Percentiles rank a stretch among this genome's conserved stretches.
These are phyloP conservation scores for Solanum etuberosum DNA, from an alignment of 257 asterid genomes.

Conservation along the genomic window DNA sequence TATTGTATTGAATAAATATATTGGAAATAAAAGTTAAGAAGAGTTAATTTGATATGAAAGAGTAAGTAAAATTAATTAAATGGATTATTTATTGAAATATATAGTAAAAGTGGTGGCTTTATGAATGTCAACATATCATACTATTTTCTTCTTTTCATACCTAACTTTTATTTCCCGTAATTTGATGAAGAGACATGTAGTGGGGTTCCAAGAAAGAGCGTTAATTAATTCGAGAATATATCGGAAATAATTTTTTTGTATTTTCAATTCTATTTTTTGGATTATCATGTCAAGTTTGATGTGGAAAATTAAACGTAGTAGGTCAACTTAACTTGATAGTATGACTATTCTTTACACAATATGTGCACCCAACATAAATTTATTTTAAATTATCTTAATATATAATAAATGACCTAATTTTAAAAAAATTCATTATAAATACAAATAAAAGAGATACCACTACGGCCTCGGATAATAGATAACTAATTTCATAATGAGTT, in stretches of 20 bases:
- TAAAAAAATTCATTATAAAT: no score
- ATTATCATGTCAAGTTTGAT: no score
- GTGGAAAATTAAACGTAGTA: neutral
- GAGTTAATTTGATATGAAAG: neutral
- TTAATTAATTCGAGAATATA: neutral
- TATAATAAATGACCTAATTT: no score
- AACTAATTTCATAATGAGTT: no score
- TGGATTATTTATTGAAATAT: neutral
- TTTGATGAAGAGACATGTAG: neutral
- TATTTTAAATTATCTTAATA: no score
- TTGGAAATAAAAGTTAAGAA: neutral
- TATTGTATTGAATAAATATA: neutral
- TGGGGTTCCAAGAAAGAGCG: neutral
- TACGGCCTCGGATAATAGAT: no score
- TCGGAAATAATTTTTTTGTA: fast-evolving
- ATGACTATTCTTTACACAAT: no score
- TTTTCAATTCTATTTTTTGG: no score
- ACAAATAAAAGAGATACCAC: no score
- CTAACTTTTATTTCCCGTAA: neutral
- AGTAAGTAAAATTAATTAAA: neutral
- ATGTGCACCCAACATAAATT: no score
- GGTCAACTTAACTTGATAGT: no score
- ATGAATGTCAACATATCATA: neutral
- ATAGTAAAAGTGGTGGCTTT: neutral
- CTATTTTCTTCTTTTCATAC: neutral